Evolutionary conservation across 306 rosid species (phyloP), one percentile per base, ranked within the genome.

Genomic region (Dryas alaskensis): DNA sequence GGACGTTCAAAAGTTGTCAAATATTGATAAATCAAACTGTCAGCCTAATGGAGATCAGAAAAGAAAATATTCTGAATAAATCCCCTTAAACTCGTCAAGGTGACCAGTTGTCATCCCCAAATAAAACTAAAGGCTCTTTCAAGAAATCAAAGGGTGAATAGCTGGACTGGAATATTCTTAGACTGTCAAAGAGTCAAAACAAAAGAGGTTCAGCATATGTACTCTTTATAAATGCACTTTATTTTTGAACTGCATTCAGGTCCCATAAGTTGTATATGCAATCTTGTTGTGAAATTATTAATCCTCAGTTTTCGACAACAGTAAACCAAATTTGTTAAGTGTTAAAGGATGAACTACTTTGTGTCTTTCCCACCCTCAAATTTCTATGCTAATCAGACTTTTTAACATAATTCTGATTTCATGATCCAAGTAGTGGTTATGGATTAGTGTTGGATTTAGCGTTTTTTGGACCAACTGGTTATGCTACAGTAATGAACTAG

Each of bases 151-250:
- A 78, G 79, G 86, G 68, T 78, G 88, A 76, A 84, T 87, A 83
- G 85, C 82, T 92, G 72, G 79, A 89, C 76, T 89, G 90, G 88
- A 92, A 75, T 3, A 82, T 84, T 68, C 98, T 92, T 77, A 82
- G 97, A 84, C 87, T 89, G 43, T 76, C 90, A 75, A 81, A 73
- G 78, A 60, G 69, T 81, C 84, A 53, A 82, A 83, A 60, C 65
- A 85, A 69, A 81, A 80, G 81, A 66, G 74, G 83, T 45, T 80
- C 83, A 86, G 63, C 74, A 66, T 77, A 48, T 22, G 22, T 22
- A 22, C 22, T 22, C 22, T 49, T 44, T 77, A 60, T 71, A 78
- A 69, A 52, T 61, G 74, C 50, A 43, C 67, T 59, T 55, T 58
- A 39, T 76, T 74, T 37, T 51, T 27, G 12, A 11, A 59, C 47